phyloP scores from a whole-genome alignment of 305 asterid species.

The Fraxinus paxiana region DNA sequence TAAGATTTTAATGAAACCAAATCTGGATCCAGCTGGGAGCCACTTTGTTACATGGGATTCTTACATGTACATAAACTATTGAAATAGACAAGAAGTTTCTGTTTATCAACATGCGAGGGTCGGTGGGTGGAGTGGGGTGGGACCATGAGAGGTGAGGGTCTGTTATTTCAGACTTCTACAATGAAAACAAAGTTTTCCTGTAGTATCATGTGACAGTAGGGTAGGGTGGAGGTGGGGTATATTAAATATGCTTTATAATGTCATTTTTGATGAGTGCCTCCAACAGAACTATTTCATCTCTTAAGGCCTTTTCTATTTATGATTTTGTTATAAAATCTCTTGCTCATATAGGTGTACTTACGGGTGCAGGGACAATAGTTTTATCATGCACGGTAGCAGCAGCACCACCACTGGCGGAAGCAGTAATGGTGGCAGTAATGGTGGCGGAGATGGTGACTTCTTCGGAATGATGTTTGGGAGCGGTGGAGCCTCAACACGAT shows the following conservation, averaged over 20 bases:
- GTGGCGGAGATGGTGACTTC: slow-evolving; percentile 5
- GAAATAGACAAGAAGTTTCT: not conserved
- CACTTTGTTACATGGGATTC: not conserved
- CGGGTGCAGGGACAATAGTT: slow-evolving; percentile 16
- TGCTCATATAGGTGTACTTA: not conserved
- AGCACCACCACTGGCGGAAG: not conserved
- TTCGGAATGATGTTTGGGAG: slow-evolving; percentile 21
- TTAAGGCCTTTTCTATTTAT: not conserved
- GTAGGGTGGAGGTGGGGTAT: not conserved
- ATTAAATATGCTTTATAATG: not conserved
- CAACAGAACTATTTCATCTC: not conserved
- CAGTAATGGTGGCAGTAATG: not conserved
- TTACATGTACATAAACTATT: not conserved
- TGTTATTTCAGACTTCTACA: not conserved
- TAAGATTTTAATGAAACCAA: not conserved
- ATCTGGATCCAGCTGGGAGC: not conserved
- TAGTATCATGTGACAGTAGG: not conserved
- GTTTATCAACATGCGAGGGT: not conserved
- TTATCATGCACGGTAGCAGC: slow-evolving; percentile 11
- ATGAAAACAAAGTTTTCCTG: not conserved
- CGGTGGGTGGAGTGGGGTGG: not conserved
- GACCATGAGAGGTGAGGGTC: not conserved
- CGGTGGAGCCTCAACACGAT: slow-evolving; percentile 14
- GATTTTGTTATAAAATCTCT: not conserved
- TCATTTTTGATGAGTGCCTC: not conserved